A percentile compares a stretch with the other conserved stretches of the same genome.
phyloP scores from a whole-genome alignment of 371 early-diverging fungal genomes.

The Mucor lusitanicus region DNA sequence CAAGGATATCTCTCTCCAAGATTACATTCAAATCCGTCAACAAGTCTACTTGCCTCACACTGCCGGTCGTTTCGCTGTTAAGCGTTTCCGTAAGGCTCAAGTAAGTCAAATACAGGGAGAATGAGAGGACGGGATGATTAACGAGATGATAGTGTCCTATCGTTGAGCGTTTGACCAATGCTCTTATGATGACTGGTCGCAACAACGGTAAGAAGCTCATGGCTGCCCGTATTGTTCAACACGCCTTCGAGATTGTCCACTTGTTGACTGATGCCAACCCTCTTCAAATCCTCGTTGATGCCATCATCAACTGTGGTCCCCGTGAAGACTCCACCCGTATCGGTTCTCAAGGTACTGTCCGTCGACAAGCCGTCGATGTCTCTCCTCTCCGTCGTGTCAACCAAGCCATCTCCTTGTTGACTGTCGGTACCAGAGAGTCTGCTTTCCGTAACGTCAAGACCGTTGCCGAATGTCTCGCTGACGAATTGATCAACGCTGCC shows the following conservation, averaged over 20 bases:
- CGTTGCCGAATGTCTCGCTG: conserved; percentile 95
- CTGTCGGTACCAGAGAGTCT: conserved; percentile 82
- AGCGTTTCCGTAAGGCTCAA: conserved; percentile 98
- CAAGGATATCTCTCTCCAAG: conserved; percentile 94
- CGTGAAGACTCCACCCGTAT: conserved; percentile 99
- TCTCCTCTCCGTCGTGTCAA: conserved; percentile 99
- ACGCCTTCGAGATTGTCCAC: conserved; percentile 99
- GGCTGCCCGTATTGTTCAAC: conserved; percentile 98
- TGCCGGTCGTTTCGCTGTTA: conserved; percentile 97
- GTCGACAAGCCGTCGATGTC: conserved; percentile 99
- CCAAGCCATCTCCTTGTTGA: conserved; percentile 95
- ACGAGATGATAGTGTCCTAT: conserved; percentile 91
- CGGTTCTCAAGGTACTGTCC: conserved; percentile 99
- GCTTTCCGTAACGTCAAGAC: conserved; percentile 40
- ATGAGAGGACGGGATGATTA: neutral
- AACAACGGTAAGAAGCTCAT: conserved; percentile 99
- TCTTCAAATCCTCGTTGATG: conserved; percentile 99
- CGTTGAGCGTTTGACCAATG: conserved; percentile 99
- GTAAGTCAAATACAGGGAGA: conserved; percentile 30
- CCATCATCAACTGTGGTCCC: conserved; percentile 99
- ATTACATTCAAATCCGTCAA: conserved; percentile 94
- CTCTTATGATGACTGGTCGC: conserved; percentile 99
- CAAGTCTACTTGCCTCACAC: conserved; percentile 98
- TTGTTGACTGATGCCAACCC: conserved; percentile 99
- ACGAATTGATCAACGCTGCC: conserved; percentile 99